Percentiles rank a stretch among this genome's conserved stretches.
These are phyloP conservation scores for Mycena haematopus DNA, from an alignment of 768 basidiomycete genomes.

Conservation along the genomic window DNA sequence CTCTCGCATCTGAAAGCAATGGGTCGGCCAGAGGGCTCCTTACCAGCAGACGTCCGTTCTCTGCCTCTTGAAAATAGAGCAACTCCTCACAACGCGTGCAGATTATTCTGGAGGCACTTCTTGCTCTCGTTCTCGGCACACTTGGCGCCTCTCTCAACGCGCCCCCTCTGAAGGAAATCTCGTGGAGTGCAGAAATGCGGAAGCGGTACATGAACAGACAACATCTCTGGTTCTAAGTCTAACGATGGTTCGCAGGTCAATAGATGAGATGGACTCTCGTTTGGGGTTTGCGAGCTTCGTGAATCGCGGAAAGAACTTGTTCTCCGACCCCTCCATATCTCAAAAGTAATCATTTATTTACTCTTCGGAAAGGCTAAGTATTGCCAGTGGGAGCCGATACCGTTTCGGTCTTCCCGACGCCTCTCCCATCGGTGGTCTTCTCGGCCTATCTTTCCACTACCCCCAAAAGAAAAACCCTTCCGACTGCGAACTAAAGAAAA, in stretches of 20 bases:
- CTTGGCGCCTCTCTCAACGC: conserved; percentile 76
- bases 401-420: not conserved
- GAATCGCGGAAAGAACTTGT: conserved; percentile 60
- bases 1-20: conserved; percentile 79
- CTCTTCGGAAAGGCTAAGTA: not conserved
- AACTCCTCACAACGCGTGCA: conserved; percentile 36
- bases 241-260: conserved; percentile 52
- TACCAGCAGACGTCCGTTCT: conserved; percentile 65
- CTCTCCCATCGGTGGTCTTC: too few species aligned
- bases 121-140: conserved; percentile 70
- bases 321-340: conserved; percentile 32
- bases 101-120: conserved; percentile 71
- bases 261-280: conserved; percentile 79
- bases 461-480: too few species aligned
- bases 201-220: conserved; percentile 60
- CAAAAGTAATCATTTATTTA: conserved; percentile 11
- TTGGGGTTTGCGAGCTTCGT: conserved; percentile 67
- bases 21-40: conserved; percentile 67
- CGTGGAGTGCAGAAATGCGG: conserved; percentile 91
- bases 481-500: too few species aligned
- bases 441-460: too few species aligned
- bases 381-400: not conserved
- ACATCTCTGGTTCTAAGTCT: conserved; percentile 2
- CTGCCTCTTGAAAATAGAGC: not conserved
- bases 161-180: conserved; percentile 77